These are phyloP conservation scores for Diaporthe capsici DNA, from an alignment of 2,329 filamentous ascomycete genomes.

Conservation along the genomic window DNA sequence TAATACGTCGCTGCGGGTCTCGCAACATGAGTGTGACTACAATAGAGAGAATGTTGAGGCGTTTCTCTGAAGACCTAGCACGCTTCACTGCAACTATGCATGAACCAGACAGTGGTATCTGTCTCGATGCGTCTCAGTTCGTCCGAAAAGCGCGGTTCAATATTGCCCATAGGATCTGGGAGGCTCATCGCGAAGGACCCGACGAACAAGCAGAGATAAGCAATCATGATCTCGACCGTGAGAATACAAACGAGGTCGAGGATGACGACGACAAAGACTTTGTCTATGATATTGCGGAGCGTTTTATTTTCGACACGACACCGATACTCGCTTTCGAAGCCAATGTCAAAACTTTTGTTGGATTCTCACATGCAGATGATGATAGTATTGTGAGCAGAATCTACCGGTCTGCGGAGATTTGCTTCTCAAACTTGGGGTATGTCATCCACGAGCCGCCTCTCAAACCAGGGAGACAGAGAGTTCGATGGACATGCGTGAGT, in stretches of 20 bases:
- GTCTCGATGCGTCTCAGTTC: background rate
- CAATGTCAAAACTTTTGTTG: constrained; percentile 12
- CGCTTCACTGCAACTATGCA: background rate
- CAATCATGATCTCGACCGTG: background rate
- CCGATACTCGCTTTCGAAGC: constrained; percentile 17
- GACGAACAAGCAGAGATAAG: background rate
- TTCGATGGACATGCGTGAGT: constrained; percentile 38
- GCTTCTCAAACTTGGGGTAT: background rate
- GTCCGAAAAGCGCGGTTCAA: constrained; percentile 1
- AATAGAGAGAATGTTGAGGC: constrained; percentile 17
- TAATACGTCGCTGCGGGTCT: background rate
- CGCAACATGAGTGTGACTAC: background rate
- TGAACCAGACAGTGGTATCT: background rate
- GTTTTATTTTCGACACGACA: constrained; percentile 26
- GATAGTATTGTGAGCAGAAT: background rate
- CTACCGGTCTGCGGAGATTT: background rate
- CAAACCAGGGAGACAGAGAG: background rate
- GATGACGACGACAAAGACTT: background rate
- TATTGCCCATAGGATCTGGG: constrained; percentile 16
- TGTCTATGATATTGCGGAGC: constrained; percentile 4
- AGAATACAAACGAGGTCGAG: background rate
- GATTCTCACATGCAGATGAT: too few relatives aligned
- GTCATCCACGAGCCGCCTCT: background rate
- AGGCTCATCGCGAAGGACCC: background rate
- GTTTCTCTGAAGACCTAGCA: constrained; percentile 25